Base-by-base conservation (phyloP, 805 yeast genomes). In the Ogataea pilisensis region DNA sequence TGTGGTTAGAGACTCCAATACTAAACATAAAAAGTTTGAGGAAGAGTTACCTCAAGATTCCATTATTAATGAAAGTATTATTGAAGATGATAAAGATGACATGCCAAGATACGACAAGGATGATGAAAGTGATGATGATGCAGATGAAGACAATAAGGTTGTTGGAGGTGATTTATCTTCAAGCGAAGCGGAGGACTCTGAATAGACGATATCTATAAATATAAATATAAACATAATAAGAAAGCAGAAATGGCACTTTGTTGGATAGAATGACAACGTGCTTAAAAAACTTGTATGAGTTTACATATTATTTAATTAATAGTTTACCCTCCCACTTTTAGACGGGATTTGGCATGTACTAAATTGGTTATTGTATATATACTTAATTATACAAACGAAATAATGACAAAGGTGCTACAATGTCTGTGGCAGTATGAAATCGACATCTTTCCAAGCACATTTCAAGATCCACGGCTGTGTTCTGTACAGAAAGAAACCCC, bases 1-100 rank as follows among this genome's bases (percentile, higher is more conserved):
- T 0, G 71, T 76, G 1, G 66, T 60, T 29, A 61, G 70, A 46
- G 70, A 69, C 41, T 36, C 39, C 16, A 42, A 39, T 12, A 39
- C 50, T 5, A 54, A 58, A 22, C 76, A 72, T 48, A 70, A 61
- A 57, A 71, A 65, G 42, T 72, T 72, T 45, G 69, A 49, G 25
- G 64, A 62, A 30, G 47, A 35, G 28, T 4, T 26, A n/a, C 19
- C 35, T 16, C 28, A 16, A 14, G 46, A 40, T 5, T 9, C 27
- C 9, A 34, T 7, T 24, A 41, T 37, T 22, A 43, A 39, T 26
- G 46, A 43, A 29, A 43, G 42, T 22, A 38, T 44, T 3, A 40
- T 27, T 14, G 49, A 37, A 9, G 41, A 42, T 20, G 51, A 42
- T 8, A 51, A 51, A 2, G 48, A 47, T 13, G 56, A 50, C 9